Percentiles rank a stretch among this genome's conserved stretches.
Evolutionary conservation across 768 basidiomycete genomes (phyloP).

Genomic region (Termitomyces sp.): DNA sequence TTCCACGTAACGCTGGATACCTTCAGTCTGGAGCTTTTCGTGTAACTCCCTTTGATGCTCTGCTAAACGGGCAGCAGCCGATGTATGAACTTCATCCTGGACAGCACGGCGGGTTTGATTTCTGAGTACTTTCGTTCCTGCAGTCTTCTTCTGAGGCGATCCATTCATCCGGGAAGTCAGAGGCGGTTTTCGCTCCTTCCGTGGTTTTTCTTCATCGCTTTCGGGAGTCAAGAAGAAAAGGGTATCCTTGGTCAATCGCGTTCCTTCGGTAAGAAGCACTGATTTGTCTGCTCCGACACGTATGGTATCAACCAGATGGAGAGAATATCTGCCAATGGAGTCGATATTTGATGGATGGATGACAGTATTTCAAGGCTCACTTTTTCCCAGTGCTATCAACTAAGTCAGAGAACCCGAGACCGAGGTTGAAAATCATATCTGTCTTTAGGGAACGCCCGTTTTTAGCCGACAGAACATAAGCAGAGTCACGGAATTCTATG

Average conservation of each 20-base stretch:
- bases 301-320: constrained; percentile 87
- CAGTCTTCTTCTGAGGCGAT: constrained; percentile 63
- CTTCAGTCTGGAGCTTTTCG: constrained; percentile 66
- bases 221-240: constrained; percentile 77
- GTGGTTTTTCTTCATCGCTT: constrained; percentile 50
- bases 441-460: constrained; percentile 63
- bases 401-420: constrained; percentile 81
- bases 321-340: constrained; percentile 57
- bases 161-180: constrained; percentile 54
- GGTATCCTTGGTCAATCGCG: constrained; percentile 79
- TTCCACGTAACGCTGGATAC: constrained; percentile 78
- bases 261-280: constrained; percentile 74
- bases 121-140: constrained; percentile 80
- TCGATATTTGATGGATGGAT: not conserved
- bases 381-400: constrained; percentile 72
- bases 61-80: constrained; percentile 70
- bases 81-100: constrained; percentile 78
- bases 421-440: constrained; percentile 83
- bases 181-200: constrained; percentile 52
- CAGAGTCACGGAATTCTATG: constrained; percentile 89
- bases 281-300: constrained; percentile 64
- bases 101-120: constrained; percentile 87
- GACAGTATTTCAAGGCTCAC: constrained; percentile 32
- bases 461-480: constrained; percentile 79
- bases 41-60: constrained; percentile 89